Percentiles rank a stretch among this genome's conserved stretches.
These are phyloP conservation scores for Capronia coronata DNA, from an alignment of 2,329 filamentous ascomycete species.

Conservation along the genomic window DNA sequence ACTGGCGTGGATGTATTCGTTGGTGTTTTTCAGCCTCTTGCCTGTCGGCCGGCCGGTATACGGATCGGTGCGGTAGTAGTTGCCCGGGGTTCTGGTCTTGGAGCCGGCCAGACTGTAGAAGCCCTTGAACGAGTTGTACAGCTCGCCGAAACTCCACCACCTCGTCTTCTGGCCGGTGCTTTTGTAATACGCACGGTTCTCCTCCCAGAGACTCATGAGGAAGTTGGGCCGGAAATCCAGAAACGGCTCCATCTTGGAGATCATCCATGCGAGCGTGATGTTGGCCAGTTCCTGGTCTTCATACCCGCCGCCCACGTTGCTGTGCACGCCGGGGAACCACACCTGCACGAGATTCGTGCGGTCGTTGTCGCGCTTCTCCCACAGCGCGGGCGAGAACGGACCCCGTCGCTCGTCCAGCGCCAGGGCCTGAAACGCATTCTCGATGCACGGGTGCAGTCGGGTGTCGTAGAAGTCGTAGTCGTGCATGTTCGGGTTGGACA, in stretches of 20 bases:
- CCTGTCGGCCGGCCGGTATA: constrained; percentile 22
- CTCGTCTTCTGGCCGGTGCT: constrained; percentile 23
- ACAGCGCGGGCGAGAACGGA: constrained; percentile 32
- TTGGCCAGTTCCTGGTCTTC: constrained; percentile 45
- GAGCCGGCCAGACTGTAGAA: constrained; percentile 26
- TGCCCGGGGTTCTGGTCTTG: constrained; percentile 28
- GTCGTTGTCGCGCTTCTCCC: constrained; percentile 30
- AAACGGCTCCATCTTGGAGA: constrained; percentile 37
- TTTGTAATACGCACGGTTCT: constrained; percentile 25
- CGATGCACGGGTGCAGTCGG: constrained; percentile 29
- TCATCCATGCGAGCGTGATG: constrained; percentile 48
- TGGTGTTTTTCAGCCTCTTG: constrained; percentile 29
- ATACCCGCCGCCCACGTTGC: constrained; percentile 45
- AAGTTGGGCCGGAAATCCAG: constrained; percentile 28
- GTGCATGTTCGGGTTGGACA: constrained; percentile 24
- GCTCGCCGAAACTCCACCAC: constrained; percentile 28
- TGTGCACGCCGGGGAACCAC: constrained; percentile 46
- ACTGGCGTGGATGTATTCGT: constrained; percentile 31
- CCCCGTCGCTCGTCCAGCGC: constrained; percentile 32
- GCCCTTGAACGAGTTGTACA: constrained; percentile 28
- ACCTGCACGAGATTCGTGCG: constrained; percentile 38
- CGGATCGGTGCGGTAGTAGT: constrained; percentile 28
- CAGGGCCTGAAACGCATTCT: constrained; percentile 34
- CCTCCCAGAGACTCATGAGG: constrained; percentile 24
- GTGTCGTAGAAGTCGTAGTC: constrained; percentile 34